Evolutionary conservation across 768 basidiomycete species (phyloP).

Genomic region (Suillus ampliporus): DNA sequence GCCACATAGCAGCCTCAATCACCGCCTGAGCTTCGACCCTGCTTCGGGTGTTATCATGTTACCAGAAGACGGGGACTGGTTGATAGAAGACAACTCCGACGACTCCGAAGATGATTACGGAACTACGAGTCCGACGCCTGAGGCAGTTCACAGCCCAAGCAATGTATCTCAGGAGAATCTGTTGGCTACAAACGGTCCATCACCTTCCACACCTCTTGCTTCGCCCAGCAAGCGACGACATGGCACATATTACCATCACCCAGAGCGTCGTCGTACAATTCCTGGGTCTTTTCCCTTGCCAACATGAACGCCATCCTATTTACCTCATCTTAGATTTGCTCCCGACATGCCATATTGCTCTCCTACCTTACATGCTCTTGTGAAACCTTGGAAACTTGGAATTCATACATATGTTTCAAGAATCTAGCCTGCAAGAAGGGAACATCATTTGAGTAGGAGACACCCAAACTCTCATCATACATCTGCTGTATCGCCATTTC

Average conservation of each 20-base stretch:
- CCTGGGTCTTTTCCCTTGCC: slow-evolving; percentile 60
- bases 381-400: background rate
- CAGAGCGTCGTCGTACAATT: slow-evolving; percentile 60
- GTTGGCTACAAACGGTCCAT: slow-evolving; percentile 1
- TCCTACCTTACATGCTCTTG: background rate
- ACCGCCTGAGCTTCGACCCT: slow-evolving; percentile 83
- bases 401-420: background rate
- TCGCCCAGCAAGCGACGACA: slow-evolving; percentile 62
- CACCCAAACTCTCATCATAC: background rate
- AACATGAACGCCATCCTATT: slow-evolving; percentile 7
- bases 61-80: slow-evolving; percentile 75
- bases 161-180: slow-evolving; percentile 32
- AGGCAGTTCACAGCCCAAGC: slow-evolving; percentile 23
- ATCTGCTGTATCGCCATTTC: background rate
- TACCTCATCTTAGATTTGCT: slow-evolving; percentile 1
- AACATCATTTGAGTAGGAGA: background rate
- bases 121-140: slow-evolving; percentile 26
- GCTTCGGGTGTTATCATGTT: slow-evolving; percentile 89
- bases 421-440: background rate
- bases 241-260: slow-evolving; percentile 87
- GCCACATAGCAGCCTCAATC: slow-evolving; percentile 41
- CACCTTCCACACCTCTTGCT: slow-evolving; percentile 33
- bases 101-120: slow-evolving; percentile 52
- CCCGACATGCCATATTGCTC: background rate
- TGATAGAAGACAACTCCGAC: slow-evolving; percentile 60